A percentile compares a stretch with the other conserved stretches of the same genome.
Conservation (phyloP, 306 rosid genomes). For the Glycine soja region DNA sequence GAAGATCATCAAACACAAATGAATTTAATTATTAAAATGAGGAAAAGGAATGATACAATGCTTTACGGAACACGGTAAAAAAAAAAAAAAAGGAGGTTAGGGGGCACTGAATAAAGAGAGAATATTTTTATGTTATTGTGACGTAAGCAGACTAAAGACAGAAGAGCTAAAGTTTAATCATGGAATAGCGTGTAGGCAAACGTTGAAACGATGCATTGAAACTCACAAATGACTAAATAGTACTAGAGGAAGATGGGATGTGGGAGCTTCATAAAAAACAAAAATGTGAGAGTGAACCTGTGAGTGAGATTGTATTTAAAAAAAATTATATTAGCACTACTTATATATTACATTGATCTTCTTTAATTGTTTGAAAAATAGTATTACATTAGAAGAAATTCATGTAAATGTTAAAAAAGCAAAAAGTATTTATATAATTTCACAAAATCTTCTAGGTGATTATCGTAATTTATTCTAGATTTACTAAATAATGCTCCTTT, state of each 20-base stretch:
- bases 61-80: slow-evolving; percentile 5
- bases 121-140: slow-evolving; percentile 39
- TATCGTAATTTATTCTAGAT: too few species aligned
- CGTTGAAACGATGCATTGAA: slow-evolving; percentile 58
- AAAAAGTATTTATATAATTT: too few species aligned
- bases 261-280: too few species aligned
- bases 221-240: slow-evolving; percentile 37
- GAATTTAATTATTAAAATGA: not conserved
- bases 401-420: too few species aligned
- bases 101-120: slow-evolving; percentile 45
- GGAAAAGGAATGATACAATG: not conserved
- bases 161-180: slow-evolving; percentile 54
- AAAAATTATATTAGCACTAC: too few species aligned
- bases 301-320: too few species aligned
- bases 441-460: too few species aligned
- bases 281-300: too few species aligned
- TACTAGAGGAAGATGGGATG: not conserved
- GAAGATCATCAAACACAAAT: not conserved
- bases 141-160: slow-evolving; percentile 54
- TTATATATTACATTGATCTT: too few species aligned
- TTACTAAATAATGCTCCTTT: too few species aligned
- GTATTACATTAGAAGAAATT: too few species aligned
- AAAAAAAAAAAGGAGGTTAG: not conserved
- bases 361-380: too few species aligned
- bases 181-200: slow-evolving; percentile 53